Base-by-base conservation (phyloP, 176 grass and related monocot species). In the Melocanna baccifera region DNA sequence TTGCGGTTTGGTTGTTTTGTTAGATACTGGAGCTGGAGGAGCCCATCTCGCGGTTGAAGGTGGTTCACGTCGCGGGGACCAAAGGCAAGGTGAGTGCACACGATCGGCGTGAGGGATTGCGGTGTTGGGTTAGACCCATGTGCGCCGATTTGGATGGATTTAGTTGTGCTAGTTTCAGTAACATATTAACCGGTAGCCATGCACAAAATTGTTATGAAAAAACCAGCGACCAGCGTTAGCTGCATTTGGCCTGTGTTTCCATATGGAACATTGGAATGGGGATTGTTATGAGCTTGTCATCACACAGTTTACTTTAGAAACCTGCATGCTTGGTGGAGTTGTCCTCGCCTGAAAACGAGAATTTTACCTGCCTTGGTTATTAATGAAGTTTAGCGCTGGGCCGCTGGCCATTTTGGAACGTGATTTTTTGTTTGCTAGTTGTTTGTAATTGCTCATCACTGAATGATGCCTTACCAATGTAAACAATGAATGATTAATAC, bases 41-140 rank as follows among this genome's bases (percentile, higher is more conserved):
- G 12, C 63, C 93, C 7, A 88, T 99, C 53, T 76, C 71, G 15
- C 87, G 76, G 63, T 41, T 99, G 55, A 94, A 96, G 43, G 87
- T 99, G 59, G 86, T 99, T 82, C 96, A 99, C 37, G 93, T 99
- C 71, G 93, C 93, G 1, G 96, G 96, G 42, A 96, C 96, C 13
- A 99, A 99, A 83, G 96, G 96, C 47, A 96, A 99, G 93, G 93
- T 96, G 66, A 47, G 37, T 56, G 13, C 76, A 68, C n/a, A 39
- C 6, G 14, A 70, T 4, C 22, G 25, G 20, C 42, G 9, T 34
- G 2, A 70, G 9, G 11, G 73, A 42, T 25, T 6, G 5, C 32
- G 20, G 0, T 77, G 36, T 51, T 71, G 52, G 2, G 10, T 85
- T 85, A 53, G 18, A 34, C 23, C 36, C 19, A 12, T 76, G 53